Percentiles rank a stretch among this genome's conserved stretches.
Evolutionary conservation across 176 grass and related monocot genomes (phyloP).

Genomic region (Musa beccarii): DNA sequence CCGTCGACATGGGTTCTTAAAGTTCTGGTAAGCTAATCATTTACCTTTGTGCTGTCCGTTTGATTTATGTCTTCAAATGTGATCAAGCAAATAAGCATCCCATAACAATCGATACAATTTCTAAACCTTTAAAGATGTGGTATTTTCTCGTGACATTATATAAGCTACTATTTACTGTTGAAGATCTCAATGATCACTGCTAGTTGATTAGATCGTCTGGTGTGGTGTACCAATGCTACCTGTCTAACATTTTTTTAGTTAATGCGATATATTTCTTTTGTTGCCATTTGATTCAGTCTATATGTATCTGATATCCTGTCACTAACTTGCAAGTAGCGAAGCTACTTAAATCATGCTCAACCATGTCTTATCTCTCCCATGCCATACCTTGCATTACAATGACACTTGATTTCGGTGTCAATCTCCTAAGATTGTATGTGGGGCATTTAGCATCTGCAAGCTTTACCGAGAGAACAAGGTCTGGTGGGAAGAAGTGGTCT

Average conservation of each 20-base stretch:
- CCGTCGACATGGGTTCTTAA: conserved; percentile 79
- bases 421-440: too few species aligned
- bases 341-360: neutral
- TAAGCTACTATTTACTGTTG: neutral
- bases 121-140: neutral
- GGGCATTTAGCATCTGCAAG: too few species aligned
- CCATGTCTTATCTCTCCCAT: neutral
- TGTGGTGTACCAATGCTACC: too few species aligned
- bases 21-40: conserved; percentile 63
- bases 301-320: neutral
- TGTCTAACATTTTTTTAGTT: too few species aligned
- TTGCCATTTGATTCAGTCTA: neutral
- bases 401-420: too few species aligned
- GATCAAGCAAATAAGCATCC: neutral
- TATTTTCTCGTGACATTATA: neutral
- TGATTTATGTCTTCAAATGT: neutral
- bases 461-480: too few species aligned
- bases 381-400: too few species aligned
- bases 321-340: neutral
- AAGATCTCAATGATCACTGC: neutral
- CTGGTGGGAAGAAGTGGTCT: too few species aligned
- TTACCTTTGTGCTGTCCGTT: neutral
- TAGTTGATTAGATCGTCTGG: neutral
- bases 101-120: neutral
- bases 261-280: neutral